Base-by-base conservation (phyloP, 1,284 basidiomycete genomes). In the Meripilus lineatus region DNA sequence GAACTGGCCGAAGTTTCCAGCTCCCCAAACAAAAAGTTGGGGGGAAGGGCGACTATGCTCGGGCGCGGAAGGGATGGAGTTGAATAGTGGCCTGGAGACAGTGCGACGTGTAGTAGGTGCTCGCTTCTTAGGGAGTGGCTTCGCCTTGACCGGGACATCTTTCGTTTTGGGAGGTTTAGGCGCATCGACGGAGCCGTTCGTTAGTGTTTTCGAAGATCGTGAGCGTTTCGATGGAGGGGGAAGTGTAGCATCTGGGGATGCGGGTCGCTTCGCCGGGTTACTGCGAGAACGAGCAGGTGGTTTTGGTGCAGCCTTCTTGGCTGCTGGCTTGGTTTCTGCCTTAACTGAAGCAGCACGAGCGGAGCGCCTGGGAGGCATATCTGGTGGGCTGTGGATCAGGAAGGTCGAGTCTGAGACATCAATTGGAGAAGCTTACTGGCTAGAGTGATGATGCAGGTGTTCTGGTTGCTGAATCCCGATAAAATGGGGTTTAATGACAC, bases 1-100 rank as follows among this genome's bases (percentile, higher is more conserved):
- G 57, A 93, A 85, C 61, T 93, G 90, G 22, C 89, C 90, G 66
- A 88, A 88, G 64, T 92, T 90, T 28, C 89, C 90, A 21, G 80
- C 74, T n/a, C 91, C 91, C 79, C 87, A 93, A 4, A 79, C 81
- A 52, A 90, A 90, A 10, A 90, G 67, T 33, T 79, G 71, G 18
- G 78, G 71, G 26, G 76, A 66, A 15, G 84, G 84, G 38, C 81
- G 71, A 10, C 40, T 13, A 43, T 73, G 74, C 38, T 64, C 56
- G 10, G 74, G 71, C 22, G 76, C 70, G 11, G 67, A 65, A 10
- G 81, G 82, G 1, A 85, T 67, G 3, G 76, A 63, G 51, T 83
- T 84, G 54, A 82, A 74, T 4, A 28, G 35, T 3, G 25, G 36
- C 13, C 32, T 38, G 10, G 35, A 11, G 33, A 49, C 58, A 56